Conservation (phyloP, 2,329 filamentous ascomycete genomes). For the Byssochlamys sp. region DNA sequence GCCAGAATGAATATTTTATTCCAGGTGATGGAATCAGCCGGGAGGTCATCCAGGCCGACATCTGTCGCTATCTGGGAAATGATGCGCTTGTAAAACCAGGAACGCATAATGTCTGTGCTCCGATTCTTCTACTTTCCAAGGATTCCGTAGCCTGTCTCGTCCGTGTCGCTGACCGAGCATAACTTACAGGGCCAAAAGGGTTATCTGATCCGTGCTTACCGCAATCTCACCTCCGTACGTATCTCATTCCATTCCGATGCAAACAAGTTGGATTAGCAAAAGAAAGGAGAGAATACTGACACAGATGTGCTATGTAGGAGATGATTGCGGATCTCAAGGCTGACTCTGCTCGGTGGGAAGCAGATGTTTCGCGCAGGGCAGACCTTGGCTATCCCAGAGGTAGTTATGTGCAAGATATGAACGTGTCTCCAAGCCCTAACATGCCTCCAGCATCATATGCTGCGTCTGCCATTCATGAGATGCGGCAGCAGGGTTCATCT, state of each 20-base stretch:
- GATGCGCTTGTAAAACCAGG: slow-evolving; percentile 70
- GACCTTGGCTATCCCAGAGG: slow-evolving; percentile 34
- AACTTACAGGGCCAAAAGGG: slow-evolving; percentile 52
- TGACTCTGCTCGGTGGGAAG: slow-evolving; percentile 45
- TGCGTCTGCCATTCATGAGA: slow-evolving; percentile 28
- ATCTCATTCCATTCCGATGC: slow-evolving; percentile 9
- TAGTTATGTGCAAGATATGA: slow-evolving; percentile 32
- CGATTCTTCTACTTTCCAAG: slow-evolving; percentile 10
- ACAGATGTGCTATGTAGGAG: slow-evolving; percentile 28
- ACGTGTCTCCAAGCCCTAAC: slow-evolving; percentile 29
- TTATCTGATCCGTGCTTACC: slow-evolving; percentile 70
- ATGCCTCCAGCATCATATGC: slow-evolving; percentile 28
- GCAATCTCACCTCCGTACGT: slow-evolving; percentile 66
- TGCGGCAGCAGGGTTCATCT: slow-evolving; percentile 28
- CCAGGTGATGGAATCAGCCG: slow-evolving; percentile 71
- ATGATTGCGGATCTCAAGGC: slow-evolving; percentile 48
- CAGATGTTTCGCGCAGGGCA: slow-evolving; percentile 31
- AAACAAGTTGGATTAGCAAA: not conserved
- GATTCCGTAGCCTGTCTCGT: slow-evolving; percentile 5
- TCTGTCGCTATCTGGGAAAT: slow-evolving; percentile 74
- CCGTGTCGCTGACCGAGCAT: slow-evolving; percentile 29
- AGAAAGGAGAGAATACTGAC: slow-evolving; percentile 14
- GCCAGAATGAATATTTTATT: slow-evolving; percentile 69
- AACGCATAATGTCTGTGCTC: slow-evolving; percentile 56
- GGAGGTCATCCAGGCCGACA: slow-evolving; percentile 75